phyloP scores from a whole-genome alignment of 306 rosid genomes.

The Astragalus glycyphyllos region DNA sequence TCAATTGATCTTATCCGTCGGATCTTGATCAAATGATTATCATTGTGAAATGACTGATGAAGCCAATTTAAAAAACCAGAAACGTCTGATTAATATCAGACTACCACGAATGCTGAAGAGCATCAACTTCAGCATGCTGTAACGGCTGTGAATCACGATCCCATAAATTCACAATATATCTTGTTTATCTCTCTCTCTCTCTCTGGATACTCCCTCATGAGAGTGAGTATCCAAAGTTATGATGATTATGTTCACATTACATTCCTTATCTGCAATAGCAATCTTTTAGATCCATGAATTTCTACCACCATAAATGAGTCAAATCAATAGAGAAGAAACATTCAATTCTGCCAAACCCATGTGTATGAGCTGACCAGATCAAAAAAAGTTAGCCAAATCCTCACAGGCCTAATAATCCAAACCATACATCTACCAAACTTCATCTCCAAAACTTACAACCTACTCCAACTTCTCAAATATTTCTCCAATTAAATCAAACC shows the following conservation, averaged over 20 bases:
- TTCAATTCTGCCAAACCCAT: constrained; percentile 36
- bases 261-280: constrained; percentile 9
- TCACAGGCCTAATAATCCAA: constrained; percentile 41
- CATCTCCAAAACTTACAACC: constrained; percentile 39
- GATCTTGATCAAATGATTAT: no score
- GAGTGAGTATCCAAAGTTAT: no score
- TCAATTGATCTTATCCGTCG: no score
- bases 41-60: no score
- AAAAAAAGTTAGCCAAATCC: constrained; percentile 22
- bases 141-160: no score
- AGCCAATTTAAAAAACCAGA: no score
- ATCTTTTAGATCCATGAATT: background rate
- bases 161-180: no score
- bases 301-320: constrained; percentile 16
- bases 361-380: constrained; percentile 26
- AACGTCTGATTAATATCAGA: no score
- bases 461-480: constrained; percentile 26
- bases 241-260: constrained; percentile 3
- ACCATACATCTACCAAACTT: constrained; percentile 40
- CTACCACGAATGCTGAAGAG: no score
- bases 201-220: no score
- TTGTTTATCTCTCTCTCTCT: no score
- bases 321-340: background rate
- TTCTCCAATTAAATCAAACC: constrained; percentile 36
- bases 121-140: no score